Evolutionary conservation across 495 filamentous ascomycete genomes (phyloP), one percentile per base, ranked within the genome.

Genomic region (Clohesyomyces aquaticus): DNA sequence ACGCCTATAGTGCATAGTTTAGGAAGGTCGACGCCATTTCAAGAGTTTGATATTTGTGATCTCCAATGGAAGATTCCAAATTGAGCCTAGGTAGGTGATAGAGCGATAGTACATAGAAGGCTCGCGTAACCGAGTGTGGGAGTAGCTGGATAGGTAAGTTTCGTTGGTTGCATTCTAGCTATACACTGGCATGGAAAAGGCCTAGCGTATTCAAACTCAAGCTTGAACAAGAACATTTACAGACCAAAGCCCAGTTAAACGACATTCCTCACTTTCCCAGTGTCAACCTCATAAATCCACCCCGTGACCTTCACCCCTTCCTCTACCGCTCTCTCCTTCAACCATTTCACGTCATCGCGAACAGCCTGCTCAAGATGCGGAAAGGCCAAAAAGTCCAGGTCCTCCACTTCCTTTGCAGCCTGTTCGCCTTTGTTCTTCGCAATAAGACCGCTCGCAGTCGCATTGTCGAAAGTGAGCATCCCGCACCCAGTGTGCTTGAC

Each of bases 401-500:
- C 70, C 23, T 63, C 41, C 68, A 82, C 53, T 66, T 77, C 69
- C 52, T 70, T 55, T 2, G 63, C 55, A 9, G 73, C 79, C 69
- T 80, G 82, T 55, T 75, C 78, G 2, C 81, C 78, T 1, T 87
- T 76, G 23, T 87, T 85, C 73, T 83, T 69, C 71, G 78, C 76
- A 8, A 93, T 83, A 35, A 86, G 68, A 1, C 28, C 71, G 2
- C 81, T 79, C 16, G 87, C 83, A 56, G 83, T 84, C 57, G 82
- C 80, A 59, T 93, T 90, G 3, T 79, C 80, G 67, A 93, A 95
- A 0, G 85, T 91, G 42, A 92, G 69, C 91, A 94, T 94, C 26
- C 91, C 90, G 67, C 91, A 95, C 4, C 86, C 87, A 4, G 83
- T 87, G 54, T 95, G 89, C 75, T 96, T 93, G 59, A 95, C 77